Evolutionary conservation across 495 filamentous ascomycete genomes (phyloP).

Genomic region (Oidiodendron maius): DNA sequence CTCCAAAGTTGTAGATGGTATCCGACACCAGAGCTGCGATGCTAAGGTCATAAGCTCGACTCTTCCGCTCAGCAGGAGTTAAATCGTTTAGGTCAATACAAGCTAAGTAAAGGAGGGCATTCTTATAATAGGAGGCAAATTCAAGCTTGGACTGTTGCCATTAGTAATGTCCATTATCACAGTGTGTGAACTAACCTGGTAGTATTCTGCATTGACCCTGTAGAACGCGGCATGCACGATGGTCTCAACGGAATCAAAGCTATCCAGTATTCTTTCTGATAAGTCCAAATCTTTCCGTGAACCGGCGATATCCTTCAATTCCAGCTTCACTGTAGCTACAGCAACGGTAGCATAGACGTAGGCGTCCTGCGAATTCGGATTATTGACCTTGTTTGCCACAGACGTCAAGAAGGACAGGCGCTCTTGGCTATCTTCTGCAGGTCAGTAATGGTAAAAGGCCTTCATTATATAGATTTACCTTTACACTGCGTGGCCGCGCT

Average conservation of each 20-base stretch:
- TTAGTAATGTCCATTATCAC: slow-evolving; percentile 11
- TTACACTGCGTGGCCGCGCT: slow-evolving; percentile 79
- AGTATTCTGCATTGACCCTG: slow-evolving; percentile 90
- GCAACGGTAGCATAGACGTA: slow-evolving; percentile 90
- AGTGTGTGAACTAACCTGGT: slow-evolving; percentile 49
- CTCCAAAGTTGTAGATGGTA: slow-evolving; percentile 98
- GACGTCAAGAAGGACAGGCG: slow-evolving; percentile 80
- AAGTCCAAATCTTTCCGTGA: slow-evolving; percentile 80
- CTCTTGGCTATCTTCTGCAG: slow-evolving; percentile 70
- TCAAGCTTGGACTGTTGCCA: slow-evolving; percentile 62
- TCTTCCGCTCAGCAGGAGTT: slow-evolving; percentile 60
- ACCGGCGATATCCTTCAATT: slow-evolving; percentile 65
- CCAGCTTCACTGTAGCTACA: slow-evolving; percentile 82
- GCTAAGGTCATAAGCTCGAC: slow-evolving; percentile 84
- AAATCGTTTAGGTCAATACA: slow-evolving; percentile 83
- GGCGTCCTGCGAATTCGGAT: slow-evolving; percentile 89
- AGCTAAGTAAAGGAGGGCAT: slow-evolving; percentile 94
- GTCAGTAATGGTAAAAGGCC: slow-evolving; percentile 7
- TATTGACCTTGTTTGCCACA: slow-evolving; percentile 83
- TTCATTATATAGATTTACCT: slow-evolving; percentile 44
- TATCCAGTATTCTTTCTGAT: slow-evolving; percentile 81
- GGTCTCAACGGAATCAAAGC: slow-evolving; percentile 92
- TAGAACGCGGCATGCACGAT: slow-evolving; percentile 97
- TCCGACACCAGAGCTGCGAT: slow-evolving; percentile 90
- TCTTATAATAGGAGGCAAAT: slow-evolving; percentile 94